Conservation (phyloP, 352 stramenopile genomes). For the Globisporangium paddicum region DNA sequence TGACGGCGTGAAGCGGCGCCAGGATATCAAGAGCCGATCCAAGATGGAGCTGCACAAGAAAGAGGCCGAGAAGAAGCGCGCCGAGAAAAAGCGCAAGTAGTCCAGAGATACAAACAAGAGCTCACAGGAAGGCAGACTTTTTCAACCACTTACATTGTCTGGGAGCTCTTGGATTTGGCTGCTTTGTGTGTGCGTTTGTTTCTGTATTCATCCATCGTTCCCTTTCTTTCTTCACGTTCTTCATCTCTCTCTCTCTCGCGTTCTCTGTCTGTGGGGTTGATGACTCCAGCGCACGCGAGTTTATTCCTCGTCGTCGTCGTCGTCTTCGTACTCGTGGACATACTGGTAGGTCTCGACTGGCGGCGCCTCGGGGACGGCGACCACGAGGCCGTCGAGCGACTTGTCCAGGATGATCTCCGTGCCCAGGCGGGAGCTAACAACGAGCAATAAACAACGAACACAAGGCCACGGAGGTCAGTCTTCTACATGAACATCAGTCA, state of each 20-base stretch:
- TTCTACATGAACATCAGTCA: neutral
- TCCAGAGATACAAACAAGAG: neutral
- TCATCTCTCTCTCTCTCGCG: neutral
- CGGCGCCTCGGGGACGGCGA: conserved; percentile 80
- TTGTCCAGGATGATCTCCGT: conserved; percentile 87
- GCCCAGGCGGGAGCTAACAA: conserved; percentile 81
- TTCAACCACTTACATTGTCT: no score
- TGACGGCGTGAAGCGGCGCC: conserved; percentile 37
- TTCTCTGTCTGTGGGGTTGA: no score
- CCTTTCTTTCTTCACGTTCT: neutral
- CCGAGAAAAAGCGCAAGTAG: conserved; percentile 33
- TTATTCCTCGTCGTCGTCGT: conserved; percentile 48
- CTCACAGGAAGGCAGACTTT: no score
- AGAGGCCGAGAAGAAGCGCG: conserved; percentile 34
- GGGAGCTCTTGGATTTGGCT: no score
- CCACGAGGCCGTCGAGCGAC: conserved; percentile 82
- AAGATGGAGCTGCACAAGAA: conserved; percentile 65
- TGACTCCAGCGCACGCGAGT: neutral
- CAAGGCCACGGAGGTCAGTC: neutral
- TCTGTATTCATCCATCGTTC: conserved; percentile 4
- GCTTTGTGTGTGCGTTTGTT: neutral
- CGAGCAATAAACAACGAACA: neutral
- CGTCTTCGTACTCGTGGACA: conserved; percentile 83
- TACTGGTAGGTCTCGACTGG: conserved; percentile 84
- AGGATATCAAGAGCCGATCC: conserved; percentile 63